Evolutionary conservation across 2,329 filamentous ascomycete genomes (phyloP), one percentile per base, ranked within the genome.

Genomic region (Aschersonia sp.): DNA sequence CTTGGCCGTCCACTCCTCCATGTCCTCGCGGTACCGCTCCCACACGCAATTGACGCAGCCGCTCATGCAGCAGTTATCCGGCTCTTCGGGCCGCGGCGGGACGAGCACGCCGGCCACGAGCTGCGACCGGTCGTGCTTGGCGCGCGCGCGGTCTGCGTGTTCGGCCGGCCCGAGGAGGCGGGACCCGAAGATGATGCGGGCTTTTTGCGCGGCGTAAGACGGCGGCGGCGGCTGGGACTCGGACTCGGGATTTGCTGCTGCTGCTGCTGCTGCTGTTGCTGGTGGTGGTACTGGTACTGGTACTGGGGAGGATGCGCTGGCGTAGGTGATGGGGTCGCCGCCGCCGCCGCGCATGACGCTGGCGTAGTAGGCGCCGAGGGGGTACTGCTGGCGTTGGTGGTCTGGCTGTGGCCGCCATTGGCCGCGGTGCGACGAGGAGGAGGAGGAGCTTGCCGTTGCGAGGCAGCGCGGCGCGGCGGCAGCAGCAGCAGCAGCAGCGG

Each of bases 1-100:
- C 49, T 79, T 75, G 11, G 70, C 68, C 4, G 81, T 83, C 87
- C 88, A 97, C 49, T 86, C 84, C 63, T 97, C 89, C 66, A 97
- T 74, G 46, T 97, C 92, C 54, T 98, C 90, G 7, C 89, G 76
- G 64, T 82, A 97, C 47, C 79, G 72, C 57, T 95, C 89, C 89
- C 89, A 97, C 3, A 97, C 92, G 63, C 92, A 98, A 63, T 97
- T 89, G 45, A 95, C 90, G 62, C 92, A 98, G 4, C 92, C 92
- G 59, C 86, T 92, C 92, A 98, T 98, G 66, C 92, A 98, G 73
- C 92, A 98, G 61, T 98, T 95, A 58, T 97, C 92, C 4, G 92
- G 92, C 65, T 98, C 90, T 44, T 79, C 74, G 1, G 92, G 92
- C 44, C 77, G 77, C 0, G 88, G 89, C 2, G 92, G 92, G 5